Evolutionary conservation across 768 basidiomycete genomes (phyloP), one percentile per base, ranked within the genome.

Genomic region (Dioszegia crocea): DNA sequence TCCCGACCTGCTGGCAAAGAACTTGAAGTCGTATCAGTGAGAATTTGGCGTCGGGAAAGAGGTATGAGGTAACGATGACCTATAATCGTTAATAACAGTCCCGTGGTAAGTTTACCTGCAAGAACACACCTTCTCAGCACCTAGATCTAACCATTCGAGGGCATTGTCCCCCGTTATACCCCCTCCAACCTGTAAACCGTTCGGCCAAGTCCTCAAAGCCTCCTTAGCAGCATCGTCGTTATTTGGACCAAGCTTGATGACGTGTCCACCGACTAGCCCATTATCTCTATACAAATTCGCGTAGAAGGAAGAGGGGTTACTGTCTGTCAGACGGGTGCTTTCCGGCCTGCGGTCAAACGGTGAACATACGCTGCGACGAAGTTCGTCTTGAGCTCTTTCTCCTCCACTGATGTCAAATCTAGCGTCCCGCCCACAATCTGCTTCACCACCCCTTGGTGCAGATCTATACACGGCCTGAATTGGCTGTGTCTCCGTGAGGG

Each of bases 361-460:
- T n/a, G 14, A 33, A 80, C 84, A 66, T 67, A 87, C 93, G 84
- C 88, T 61, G 93, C 85, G 41, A 96, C 85, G 71, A 93, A 98
- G 76, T 99, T 98, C 21, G 50, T 90, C 87, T 43, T 44, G 45
- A 49, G 57, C 12, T 53, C 48, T 24, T 45, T 39, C 31, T 57
- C 40, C 36, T 49, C 21, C 10, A 29, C 36, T 10, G 47, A 40
- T 16, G 26, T 29, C 4, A 74, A 43, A 19, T 88, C 88, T 29
- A 99, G 82, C 3, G 91, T 93, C 3, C 93, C 91, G 41, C 96
- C 96, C 14, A 99, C 89, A 55, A 99, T 97, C 78, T 99, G 96
- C 79, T 98, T 98, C 58, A 99, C 96, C 68, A 91, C 82, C 4
- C 96, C 96, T 59, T 86, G 83, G 78, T 99, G 96, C 16, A 99